Conservation (phyloP, 2,329 filamentous ascomycete species). For the Fusarium sp. region DNA sequence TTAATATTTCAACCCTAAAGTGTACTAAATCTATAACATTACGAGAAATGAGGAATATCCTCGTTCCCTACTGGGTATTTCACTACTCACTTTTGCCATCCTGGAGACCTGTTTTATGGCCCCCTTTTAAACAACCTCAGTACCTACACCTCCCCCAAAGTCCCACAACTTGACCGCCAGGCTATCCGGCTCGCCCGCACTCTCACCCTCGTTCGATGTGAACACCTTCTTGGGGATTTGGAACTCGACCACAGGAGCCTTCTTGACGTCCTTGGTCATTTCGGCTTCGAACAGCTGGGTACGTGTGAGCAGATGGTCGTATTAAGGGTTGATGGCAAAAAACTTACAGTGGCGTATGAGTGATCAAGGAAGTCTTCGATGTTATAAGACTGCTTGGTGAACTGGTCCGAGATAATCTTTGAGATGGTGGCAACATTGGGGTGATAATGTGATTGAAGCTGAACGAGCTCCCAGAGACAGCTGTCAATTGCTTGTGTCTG, state of each 20-base stretch:
- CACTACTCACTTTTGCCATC: constrained; percentile 20
- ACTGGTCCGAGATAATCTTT: constrained; percentile 95
- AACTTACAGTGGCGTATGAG: constrained; percentile 82
- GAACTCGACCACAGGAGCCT: constrained; percentile 89
- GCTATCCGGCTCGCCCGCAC: constrained; percentile 63
- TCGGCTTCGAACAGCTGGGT: constrained; percentile 85
- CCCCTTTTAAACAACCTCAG: constrained; percentile 22
- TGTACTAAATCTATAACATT: not conserved
- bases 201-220: constrained; percentile 62
- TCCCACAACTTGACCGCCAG: constrained; percentile 73
- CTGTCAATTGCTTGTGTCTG: constrained; percentile 90
- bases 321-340: too few species aligned
- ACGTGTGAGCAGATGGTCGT: not conserved
- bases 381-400: constrained; percentile 94
- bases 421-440: constrained; percentile 95
- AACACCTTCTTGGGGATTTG: constrained; percentile 93
- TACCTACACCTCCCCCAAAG: constrained; percentile 56
- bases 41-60: not conserved
- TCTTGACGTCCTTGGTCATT: constrained; percentile 84
- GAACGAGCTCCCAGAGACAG: constrained; percentile 94
- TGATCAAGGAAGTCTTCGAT: constrained; percentile 98
- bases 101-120: not conserved
- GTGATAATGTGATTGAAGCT: constrained; percentile 92
- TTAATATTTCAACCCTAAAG: not conserved
- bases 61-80: constrained; percentile 11